A percentile compares a stretch with the other conserved stretches of the same genome.
Conservation (phyloP, 179 eudicot species). For the Heliamphora ciliata region DNA sequence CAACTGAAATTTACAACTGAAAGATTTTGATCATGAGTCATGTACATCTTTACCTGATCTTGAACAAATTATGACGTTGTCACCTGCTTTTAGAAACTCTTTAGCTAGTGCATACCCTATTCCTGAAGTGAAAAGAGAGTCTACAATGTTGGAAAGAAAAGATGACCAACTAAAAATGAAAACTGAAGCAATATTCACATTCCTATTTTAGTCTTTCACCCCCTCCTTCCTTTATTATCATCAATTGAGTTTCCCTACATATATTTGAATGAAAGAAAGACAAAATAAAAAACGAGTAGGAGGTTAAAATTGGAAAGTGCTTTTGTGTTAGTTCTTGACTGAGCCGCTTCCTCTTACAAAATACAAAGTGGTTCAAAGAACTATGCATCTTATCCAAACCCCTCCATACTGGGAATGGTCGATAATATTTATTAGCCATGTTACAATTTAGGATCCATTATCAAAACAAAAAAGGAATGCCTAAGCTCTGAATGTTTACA, state of each 20-base stretch:
- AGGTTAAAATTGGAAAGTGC: too few species aligned
- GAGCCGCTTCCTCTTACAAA: not conserved
- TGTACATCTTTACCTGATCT: slow-evolving; percentile 55
- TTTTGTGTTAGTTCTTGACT: not conserved
- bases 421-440: not conserved
- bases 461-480: not conserved
- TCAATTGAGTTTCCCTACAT: too few species aligned
- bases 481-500: not conserved
- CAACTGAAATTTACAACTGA: not conserved
- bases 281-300: too few species aligned
- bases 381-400: not conserved
- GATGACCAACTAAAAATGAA: not conserved
- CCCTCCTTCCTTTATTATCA: too few species aligned
- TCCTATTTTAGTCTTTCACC: too few species aligned
- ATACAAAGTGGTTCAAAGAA: not conserved
- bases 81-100: slow-evolving; percentile 78
- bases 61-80: slow-evolving; percentile 78
- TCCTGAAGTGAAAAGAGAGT: slow-evolving; percentile 38
- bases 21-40: not conserved
- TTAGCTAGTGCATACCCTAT: slow-evolving; percentile 90
- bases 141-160: not conserved
- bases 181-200: too few species aligned
- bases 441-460: not conserved
- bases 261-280: too few species aligned
- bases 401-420: not conserved